Base-by-base conservation (phyloP, 2,329 filamentous ascomycete genomes). In the Dactylellina sp. region DNA sequence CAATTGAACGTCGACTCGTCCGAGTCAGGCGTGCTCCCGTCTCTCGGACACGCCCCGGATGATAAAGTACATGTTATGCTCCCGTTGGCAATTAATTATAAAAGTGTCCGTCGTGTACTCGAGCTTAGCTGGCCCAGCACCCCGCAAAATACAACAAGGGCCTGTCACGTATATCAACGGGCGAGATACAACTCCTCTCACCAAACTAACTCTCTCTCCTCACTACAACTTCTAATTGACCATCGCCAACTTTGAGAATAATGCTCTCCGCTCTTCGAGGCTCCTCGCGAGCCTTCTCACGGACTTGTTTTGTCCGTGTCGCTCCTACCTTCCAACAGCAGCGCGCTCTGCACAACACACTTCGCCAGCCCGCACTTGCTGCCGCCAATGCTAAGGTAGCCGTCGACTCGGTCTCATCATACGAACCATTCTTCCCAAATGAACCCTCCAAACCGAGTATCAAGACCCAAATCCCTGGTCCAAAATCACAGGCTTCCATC, bases 381-480 rank as follows among this genome's bases (percentile, higher is more conserved):
- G 66, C 39, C 7, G 46, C 63, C 11, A 18, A 47, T n/a, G 65
- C 70, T n/a, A 74, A 74, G n/a, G 49, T 74, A 35, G 70, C 70
- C 11, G 70, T 74, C 42, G 70, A 74, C 56, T 74, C 70, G 47
- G 56, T 57, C 20, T 66, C 70, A 2, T 74, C 70, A 12, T 61
- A 74, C 24, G 70, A 74, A 37, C 70, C 61, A 14, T 76, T 76
- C 70, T 76, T 78, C 39, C 65, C 59, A 39, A 77, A 77, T 63
- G 78, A 79, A 61, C 78, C 78, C 35, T 56, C 59, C 12, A 55
- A 53, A 14, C 78, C 78, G 24, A 68, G 56, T 9, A 62, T 79
- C 37, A 80, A 79, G 77, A 82, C 80, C 11, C 76, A 77, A n/a
- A 82, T 82, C 75, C 81, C 81, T 39, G 81, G 81, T 1, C 81